Evolutionary conservation across 2,329 filamentous ascomycete genomes (phyloP).

Genomic region (Mycosphaerella sp.): DNA sequence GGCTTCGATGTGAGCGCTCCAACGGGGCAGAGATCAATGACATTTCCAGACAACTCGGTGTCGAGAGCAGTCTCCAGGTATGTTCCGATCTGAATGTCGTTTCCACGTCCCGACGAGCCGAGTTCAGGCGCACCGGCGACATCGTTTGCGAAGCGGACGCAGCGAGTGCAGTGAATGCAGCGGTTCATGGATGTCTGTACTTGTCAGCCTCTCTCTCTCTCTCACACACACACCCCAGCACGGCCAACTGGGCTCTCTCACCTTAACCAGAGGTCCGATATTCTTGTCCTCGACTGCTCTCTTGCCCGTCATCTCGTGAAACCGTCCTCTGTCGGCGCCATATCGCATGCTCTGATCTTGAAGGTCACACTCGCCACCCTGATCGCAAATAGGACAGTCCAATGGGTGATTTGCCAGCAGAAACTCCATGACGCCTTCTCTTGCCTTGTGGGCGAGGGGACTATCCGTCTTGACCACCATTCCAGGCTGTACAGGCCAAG

Average conservation of each 20-base stretch:
- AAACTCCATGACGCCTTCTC: conserved; percentile 99
- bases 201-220: conserved; percentile 14
- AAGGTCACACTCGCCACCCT: conserved; percentile 97
- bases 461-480: conserved; percentile 99
- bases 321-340: conserved; percentile 88
- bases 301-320: conserved; percentile 94
- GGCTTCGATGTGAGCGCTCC: conserved; percentile 95
- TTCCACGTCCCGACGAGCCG: conserved; percentile 89
- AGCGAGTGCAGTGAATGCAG: conserved; percentile 98
- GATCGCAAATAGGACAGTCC: conserved; percentile 96
- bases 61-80: conserved; percentile 93
- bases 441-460: conserved; percentile 89
- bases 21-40: conserved; percentile 96
- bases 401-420: conserved; percentile 92
- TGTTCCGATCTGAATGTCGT: conserved; percentile 95
- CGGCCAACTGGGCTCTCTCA: conserved; percentile 22
- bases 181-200: conserved; percentile 90
- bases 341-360: conserved; percentile 99
- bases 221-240: not conserved
- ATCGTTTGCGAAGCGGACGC: conserved; percentile 96
- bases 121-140: conserved; percentile 92
- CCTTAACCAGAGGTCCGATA: conserved; percentile 91
- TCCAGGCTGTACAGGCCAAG: conserved; percentile 95
- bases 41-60: conserved; percentile 91
- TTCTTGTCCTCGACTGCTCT: conserved; percentile 99